phyloP scores from a whole-genome alignment of 140 eudicot species.

The Stevia rebaudiana region DNA sequence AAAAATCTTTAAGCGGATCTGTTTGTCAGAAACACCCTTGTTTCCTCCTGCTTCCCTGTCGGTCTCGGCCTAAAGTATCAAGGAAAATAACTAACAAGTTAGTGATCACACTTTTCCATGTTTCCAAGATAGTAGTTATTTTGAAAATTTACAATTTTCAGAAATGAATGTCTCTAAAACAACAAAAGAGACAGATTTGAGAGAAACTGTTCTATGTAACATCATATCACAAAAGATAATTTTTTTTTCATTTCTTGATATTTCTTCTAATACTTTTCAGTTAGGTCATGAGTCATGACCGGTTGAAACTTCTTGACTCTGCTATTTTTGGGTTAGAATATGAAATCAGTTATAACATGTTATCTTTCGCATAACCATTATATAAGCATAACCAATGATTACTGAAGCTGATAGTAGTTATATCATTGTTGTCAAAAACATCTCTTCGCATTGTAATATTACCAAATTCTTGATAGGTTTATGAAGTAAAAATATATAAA shows the following conservation, averaged over 20 bases:
- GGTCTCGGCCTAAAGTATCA: constrained; percentile 65
- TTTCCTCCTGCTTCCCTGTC: constrained; percentile 95
- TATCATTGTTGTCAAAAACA: not conserved
- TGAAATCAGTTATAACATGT: too few species aligned
- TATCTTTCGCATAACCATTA: too few species aligned
- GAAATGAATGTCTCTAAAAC: not conserved
- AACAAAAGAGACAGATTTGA: not conserved
- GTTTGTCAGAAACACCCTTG: constrained; percentile 93
- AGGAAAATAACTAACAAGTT: constrained; percentile 15
- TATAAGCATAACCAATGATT: too few species aligned
- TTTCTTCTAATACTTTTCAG: constrained; percentile 11
- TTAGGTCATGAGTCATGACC: too few species aligned
- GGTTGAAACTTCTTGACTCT: too few species aligned
- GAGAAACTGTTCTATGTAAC: not conserved
- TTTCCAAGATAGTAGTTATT: not conserved
- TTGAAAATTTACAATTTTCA: not conserved
- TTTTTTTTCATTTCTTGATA: not conserved
- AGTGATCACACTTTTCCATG: constrained; percentile 7
- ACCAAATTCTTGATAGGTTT: not conserved
- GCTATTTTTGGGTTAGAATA: too few species aligned
- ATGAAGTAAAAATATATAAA: not conserved
- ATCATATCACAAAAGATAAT: not conserved
- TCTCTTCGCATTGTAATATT: not conserved
- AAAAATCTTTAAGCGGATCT: constrained; percentile 85
- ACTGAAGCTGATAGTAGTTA: not conserved